Evolutionary conservation across 106 monocot species (phyloP), one percentile per base, ranked within the genome.

Genomic region (Dendrobium huoshanense): DNA sequence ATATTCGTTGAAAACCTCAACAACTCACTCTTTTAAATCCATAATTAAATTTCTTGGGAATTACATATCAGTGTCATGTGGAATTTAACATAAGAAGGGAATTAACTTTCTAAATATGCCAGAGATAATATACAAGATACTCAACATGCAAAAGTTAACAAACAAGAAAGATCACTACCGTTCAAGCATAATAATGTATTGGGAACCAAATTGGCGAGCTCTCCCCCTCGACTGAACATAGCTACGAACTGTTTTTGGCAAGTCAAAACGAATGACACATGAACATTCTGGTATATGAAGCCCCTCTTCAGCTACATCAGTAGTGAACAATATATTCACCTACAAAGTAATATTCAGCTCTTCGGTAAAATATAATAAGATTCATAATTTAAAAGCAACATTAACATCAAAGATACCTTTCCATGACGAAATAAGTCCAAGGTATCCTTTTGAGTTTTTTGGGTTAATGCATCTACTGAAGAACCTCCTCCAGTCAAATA

Each of bases 271-370:
- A 74, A 98, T 85, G 20, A 98, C 92, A 87, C 74, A 92, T 54
- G 95, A 98, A 48, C 98, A 98, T 73, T 94, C 85, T 18, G 92
- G 95, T 29, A 98, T 58, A 77, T 98, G 61, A 55, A 91, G 59
- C 20, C 92, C 95, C 81, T 94, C 98, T 82, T 95, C 95, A 77
- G 95, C 95, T 45, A 92, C 89, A 87, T 98, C 92, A 84, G 98
- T 95, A 3, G 89, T 90, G 78, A 98, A 88, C 56, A 98, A 51
- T 74, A 98, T 81, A 79, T 98, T 98, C 16, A 95, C 89, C 97
- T 97, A 77, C 51, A 84, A 9, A 77, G 54, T 31, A 77, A 8
- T 48, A 49, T 45, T 48, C 41, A 41, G 9, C 41, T 37, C 33
- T 64, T 56, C 10, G 55, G 19, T 47, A 79, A 64, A 13, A 78